These are phyloP conservation scores for Mycena amicta DNA, from an alignment of 768 basidiomycete genomes.

Conservation along the genomic window DNA sequence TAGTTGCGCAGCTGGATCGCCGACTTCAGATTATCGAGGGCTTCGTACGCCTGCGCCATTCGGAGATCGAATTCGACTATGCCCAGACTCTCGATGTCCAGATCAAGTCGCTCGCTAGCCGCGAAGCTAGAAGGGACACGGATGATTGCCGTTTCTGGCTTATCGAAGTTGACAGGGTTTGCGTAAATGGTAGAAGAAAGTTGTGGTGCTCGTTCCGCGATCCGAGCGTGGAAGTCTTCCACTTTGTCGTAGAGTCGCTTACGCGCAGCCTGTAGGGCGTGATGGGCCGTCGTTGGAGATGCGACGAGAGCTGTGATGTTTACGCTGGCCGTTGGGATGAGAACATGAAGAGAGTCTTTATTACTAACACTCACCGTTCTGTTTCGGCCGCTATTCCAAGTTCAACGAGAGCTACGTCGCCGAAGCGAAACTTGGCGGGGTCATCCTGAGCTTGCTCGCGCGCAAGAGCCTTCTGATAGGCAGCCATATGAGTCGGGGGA, in stretches of 20 bases:
- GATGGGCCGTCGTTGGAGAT: not conserved
- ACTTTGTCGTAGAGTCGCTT: too few species aligned
- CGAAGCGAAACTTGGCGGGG: not conserved
- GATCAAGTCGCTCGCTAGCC: too few species aligned
- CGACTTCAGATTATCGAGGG: not conserved
- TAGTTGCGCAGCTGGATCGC: not conserved
- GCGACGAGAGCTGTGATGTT: not conserved
- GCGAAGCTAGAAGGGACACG: not conserved
- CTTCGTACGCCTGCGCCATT: not conserved
- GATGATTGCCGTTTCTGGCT: not conserved
- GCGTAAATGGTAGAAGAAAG: too few species aligned
- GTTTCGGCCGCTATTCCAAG: not conserved
- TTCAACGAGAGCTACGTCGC: not conserved
- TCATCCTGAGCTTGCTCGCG: not conserved
- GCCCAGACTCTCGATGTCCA: not conserved
- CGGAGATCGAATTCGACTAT: not conserved
- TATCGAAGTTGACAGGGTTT: not conserved
- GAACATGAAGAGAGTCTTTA: not conserved
- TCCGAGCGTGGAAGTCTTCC: not conserved
- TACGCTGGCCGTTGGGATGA: not conserved
- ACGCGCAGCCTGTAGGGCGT: not conserved
- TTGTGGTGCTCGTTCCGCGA: not conserved
- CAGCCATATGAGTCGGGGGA: constrained; percentile 9
- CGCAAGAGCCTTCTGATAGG: constrained; percentile 4
- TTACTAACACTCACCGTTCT: too few species aligned